Conservation (phyloP, 2,329 filamentous ascomycete species). For the Penicillium freii region DNA sequence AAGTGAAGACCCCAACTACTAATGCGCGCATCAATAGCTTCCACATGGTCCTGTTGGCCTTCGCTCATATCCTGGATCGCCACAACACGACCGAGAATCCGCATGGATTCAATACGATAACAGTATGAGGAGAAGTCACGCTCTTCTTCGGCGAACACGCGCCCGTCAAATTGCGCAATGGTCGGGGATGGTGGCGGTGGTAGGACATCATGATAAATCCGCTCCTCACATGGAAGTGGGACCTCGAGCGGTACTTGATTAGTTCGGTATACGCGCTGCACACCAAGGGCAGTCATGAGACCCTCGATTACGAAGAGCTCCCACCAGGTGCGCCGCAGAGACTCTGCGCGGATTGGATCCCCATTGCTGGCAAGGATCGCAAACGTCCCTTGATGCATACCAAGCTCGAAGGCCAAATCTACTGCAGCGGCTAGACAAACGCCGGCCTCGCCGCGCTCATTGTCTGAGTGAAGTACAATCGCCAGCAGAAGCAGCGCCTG, state of each 20-base stretch:
- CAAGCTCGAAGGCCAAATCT: conserved; percentile 70
- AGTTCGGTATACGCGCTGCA: conserved; percentile 56
- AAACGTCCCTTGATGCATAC: conserved; percentile 69
- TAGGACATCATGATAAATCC: conserved; percentile 56
- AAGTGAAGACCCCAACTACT: conserved; percentile 78
- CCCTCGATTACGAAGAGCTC: conserved; percentile 77
- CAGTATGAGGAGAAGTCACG: conserved; percentile 76
- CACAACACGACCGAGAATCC: conserved; percentile 76
- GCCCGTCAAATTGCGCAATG: conserved; percentile 72
- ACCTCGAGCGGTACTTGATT: conserved; percentile 69
- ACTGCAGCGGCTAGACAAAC: conserved; percentile 67
- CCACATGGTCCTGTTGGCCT: conserved; percentile 54
- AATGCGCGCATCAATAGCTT: conserved; percentile 58
- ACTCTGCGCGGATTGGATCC: conserved; percentile 71
- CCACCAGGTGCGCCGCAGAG: conserved; percentile 90
- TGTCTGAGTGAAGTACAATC: conserved; percentile 74
- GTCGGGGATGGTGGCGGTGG: conserved; percentile 59
- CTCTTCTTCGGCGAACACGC: conserved; percentile 68
- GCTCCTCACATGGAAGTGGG: conserved; percentile 76
- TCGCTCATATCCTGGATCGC: conserved; percentile 38
- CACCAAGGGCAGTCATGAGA: conserved; percentile 71
- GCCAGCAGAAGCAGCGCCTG: conserved; percentile 76
- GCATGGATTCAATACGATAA: conserved; percentile 77
- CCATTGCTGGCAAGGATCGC: conserved; percentile 63
- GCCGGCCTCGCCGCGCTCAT: conserved; percentile 66